phyloP scores from a whole-genome alignment of 2,329 filamentous ascomycete genomes.

The Phialophora macrospora region DNA sequence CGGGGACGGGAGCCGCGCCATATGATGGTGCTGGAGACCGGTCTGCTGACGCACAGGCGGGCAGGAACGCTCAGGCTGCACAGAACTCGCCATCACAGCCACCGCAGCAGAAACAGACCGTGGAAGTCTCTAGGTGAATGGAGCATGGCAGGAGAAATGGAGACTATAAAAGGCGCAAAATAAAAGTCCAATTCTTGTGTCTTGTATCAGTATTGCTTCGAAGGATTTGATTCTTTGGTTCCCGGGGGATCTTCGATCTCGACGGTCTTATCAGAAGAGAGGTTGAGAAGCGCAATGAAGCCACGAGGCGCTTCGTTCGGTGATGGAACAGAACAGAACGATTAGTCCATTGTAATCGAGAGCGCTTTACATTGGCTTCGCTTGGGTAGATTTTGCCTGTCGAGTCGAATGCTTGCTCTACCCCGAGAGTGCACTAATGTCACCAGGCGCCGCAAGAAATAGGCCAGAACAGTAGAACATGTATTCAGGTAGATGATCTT shows the following conservation, averaged over 20 bases:
- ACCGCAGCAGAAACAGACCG: constrained; percentile 16
- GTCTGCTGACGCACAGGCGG: neutral
- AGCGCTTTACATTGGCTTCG: neutral
- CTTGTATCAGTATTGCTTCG: neutral
- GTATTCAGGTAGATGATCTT: neutral
- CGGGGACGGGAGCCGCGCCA: constrained; percentile 3
- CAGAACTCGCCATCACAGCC: constrained; percentile 9
- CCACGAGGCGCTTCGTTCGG: neutral
- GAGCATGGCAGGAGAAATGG: neutral
- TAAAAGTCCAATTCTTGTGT: neutral
- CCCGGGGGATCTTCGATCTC: neutral
- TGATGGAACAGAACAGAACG: neutral
- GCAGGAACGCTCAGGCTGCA: constrained; percentile 7
- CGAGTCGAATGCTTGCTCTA: neutral
- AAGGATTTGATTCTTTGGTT: neutral
- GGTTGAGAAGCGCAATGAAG: neutral
- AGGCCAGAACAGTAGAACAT: neutral
- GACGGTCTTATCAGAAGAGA: neutral
- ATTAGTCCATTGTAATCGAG: neutral
- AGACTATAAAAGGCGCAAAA: neutral
- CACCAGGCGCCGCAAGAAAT: neutral
- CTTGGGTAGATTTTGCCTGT: neutral
- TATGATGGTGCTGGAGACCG: constrained; percentile 20
- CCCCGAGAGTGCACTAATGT: neutral
- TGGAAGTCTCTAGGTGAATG: constrained; percentile 29